Percentiles rank a stretch among this genome's conserved stretches.
Conservation (phyloP, 257 asterid species). For the Ocimum tenuiflorum region DNA sequence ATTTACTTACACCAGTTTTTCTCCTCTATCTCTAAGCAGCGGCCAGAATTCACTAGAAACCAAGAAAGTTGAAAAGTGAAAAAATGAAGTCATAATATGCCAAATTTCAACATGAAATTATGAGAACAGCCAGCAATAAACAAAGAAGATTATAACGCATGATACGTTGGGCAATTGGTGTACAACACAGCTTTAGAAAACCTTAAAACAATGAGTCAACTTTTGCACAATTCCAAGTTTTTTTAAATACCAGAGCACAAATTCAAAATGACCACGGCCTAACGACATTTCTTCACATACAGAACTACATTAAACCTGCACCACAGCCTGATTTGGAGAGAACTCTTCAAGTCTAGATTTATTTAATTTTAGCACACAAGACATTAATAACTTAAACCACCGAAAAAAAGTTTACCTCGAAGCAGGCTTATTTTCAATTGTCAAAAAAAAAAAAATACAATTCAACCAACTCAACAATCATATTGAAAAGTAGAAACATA, state of each 20-base stretch:
- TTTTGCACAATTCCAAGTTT: conserved; percentile 2
- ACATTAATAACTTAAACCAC: conserved; percentile 17
- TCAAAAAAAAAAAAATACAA: conserved; percentile 1
- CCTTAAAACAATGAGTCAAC: conserved; percentile 12
- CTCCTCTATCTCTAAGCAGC: conserved; percentile 9
- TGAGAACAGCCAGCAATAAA: conserved; percentile 19
- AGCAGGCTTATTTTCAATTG: conserved; percentile 17
- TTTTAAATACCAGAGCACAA: conserved; percentile 4
- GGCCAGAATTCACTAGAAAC: conserved; percentile 6
- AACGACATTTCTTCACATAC: conserved; percentile 13
- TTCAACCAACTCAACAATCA: conserved; percentile 8
- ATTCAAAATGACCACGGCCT: conserved; percentile 4
- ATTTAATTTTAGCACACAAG: conserved; percentile 11
- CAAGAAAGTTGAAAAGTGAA: not conserved
- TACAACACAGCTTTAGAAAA: conserved; percentile 18
- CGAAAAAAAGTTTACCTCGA: conserved; percentile 26
- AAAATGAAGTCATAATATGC: conserved; percentile 1
- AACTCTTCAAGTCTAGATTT: conserved; percentile 28
- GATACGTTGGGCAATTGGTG: conserved; percentile 15
- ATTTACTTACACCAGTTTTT: conserved; percentile 15
- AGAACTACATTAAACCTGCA: conserved; percentile 15
- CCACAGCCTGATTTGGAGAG: conserved; percentile 11
- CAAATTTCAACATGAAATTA: conserved; percentile 22
- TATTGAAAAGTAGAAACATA: conserved; percentile 18
- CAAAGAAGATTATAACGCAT: conserved; percentile 10